Conservation (phyloP, 164 flowering plant species). For the Litsea cubeba region DNA sequence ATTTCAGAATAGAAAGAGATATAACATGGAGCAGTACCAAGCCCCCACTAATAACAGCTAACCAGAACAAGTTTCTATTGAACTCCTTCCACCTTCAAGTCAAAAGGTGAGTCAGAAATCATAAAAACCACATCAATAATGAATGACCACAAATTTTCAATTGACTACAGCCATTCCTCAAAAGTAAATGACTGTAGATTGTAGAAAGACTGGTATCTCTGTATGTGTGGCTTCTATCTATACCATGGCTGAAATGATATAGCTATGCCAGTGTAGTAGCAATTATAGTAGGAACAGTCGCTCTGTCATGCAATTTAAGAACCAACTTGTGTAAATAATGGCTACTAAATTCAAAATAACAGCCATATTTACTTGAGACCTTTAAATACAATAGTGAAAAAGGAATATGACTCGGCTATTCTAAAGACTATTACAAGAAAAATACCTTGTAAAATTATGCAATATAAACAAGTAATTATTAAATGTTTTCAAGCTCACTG, state of each 20-base stretch:
- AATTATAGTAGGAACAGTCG: neutral
- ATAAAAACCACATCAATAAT: neutral
- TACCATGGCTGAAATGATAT: neutral
- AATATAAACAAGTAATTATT: no score
- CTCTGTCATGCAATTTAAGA: neutral
- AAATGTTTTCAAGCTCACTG: no score
- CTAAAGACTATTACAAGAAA: no score
- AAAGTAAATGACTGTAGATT: neutral
- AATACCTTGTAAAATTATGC: no score
- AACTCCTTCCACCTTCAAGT: conserved; percentile 73
- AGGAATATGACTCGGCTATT: no score
- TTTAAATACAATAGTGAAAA: no score
- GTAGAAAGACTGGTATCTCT: neutral
- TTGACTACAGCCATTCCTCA: neutral
- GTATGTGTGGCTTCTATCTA: neutral
- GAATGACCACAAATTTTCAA: neutral
- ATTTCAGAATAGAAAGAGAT: conserved; percentile 40
- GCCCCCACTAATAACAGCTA: conserved; percentile 67
- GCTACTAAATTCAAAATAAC: no score
- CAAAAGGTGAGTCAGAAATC: neutral
- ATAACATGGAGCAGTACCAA: conserved; percentile 58
- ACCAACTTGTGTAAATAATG: neutral
- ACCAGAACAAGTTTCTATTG: conserved; percentile 79
- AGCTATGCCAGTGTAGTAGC: neutral
- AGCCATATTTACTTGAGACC: no score